Evolutionary conservation across 768 basidiomycete genomes (phyloP).

Genomic region (Gautieria morchelliformis): DNA sequence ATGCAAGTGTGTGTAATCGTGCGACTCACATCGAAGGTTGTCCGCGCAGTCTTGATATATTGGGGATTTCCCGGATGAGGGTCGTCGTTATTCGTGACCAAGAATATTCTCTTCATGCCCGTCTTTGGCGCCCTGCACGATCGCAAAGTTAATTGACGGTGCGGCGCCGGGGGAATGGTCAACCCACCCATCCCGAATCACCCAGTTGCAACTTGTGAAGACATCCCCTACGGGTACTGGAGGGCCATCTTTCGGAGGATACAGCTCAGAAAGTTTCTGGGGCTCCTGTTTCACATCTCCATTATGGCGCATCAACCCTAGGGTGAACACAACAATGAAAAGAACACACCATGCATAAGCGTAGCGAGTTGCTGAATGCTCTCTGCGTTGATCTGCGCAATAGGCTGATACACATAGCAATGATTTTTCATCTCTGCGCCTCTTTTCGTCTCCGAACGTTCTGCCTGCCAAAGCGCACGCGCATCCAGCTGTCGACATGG

Average conservation of each 20-base stretch:
- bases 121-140: conserved; percentile 65
- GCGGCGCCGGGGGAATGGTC: background rate
- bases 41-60: conserved; percentile 11
- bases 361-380: conserved; percentile 72
- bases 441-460: conserved; percentile 27
- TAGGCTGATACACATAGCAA: conserved; percentile 65
- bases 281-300: conserved; percentile 62
- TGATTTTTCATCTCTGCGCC: conserved; percentile 58
- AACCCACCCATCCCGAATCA: conserved; percentile 76
- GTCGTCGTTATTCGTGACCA: conserved; percentile 86
- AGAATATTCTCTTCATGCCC: conserved; percentile 85
- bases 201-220: conserved; percentile 83
- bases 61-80: conserved; percentile 39
- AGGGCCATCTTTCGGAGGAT: conserved; percentile 49
- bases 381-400: conserved; percentile 68
- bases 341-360: conserved; percentile 58
- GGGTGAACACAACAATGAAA: background rate
- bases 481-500: too few species aligned
- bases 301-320: background rate
- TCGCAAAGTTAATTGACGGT: background rate
- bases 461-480: conserved; percentile 14
- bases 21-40: conserved; percentile 33
- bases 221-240: conserved; percentile 79
- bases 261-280: conserved; percentile 42
- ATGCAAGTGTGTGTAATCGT: background rate